Base-by-base conservation (phyloP, 148 eudicot species). In the Persicaria maculosa region DNA sequence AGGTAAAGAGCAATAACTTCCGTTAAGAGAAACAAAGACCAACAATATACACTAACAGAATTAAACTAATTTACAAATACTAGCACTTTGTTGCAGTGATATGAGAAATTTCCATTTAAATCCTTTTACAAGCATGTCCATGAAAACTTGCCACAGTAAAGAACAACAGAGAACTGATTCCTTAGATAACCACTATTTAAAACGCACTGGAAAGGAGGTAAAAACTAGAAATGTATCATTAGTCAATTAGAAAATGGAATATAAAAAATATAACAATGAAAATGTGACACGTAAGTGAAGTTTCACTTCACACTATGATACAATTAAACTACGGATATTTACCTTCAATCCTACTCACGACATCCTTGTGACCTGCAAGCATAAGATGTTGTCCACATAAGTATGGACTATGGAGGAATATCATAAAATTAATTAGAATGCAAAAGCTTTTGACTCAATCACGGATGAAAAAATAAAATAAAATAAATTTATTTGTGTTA, bases 271-370 rank as follows among this genome's bases (percentile, higher is more conserved):
- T 53, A 15, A 53, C 57, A 58, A 19, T 4, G 17, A 17, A 19
- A 1, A 19, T 58, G 36, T 22, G 31, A 2, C 20, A 4, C 3
- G 6, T 1, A 8, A 58, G 6, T 20, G 64, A 19, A 58, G 11
- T 17, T 58, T 19, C 64, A 58, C 64, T 58, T 58, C 64, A 58
- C n/a, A 58, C 64, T 58, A 20, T 17, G 17, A 58, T 17, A 20
- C 31, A 17, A 58, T 55, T 55, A 55, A 5, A 17, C 19, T n/a
- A 6, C 7, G 22, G 20, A 55, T n/a, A 55, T n/a, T 72, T 81
- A 91, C 98, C 98, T 88, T 88, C 97, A 77, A 88, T 80, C 81
- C 93, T 83, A 77, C 77, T 85, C 40, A 89, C 76, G 75, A 84
- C 79, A 7, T 81, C 85, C 50, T 76, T 84, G 85, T 86, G 86